Percentiles rank a stretch among this genome's conserved stretches.
Conservation (phyloP, 768 basidiomycete species). For the Hypholoma fasciculare region DNA sequence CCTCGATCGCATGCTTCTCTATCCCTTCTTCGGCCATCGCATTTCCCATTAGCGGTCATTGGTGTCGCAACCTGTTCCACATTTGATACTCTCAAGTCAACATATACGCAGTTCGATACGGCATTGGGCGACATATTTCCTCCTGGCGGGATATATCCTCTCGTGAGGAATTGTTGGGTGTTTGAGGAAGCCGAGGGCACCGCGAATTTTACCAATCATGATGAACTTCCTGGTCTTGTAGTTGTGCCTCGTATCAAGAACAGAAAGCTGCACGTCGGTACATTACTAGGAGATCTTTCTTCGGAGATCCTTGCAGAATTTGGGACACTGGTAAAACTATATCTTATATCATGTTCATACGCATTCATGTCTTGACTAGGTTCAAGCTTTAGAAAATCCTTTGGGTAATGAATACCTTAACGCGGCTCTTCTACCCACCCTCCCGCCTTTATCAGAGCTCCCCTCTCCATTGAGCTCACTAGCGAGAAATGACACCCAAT, state of each 20-base stretch:
- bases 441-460: constrained; percentile 63
- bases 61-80: constrained; percentile 77
- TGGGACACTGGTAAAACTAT: constrained; percentile 69
- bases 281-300: constrained; percentile 85
- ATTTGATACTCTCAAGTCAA: constrained; percentile 49
- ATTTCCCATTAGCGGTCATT: constrained; percentile 86
- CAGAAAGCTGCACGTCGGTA: constrained; percentile 85
- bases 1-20: constrained; percentile 68
- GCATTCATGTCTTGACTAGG: constrained; percentile 40
- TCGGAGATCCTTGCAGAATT: constrained; percentile 87
- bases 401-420: constrained; percentile 86
- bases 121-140: constrained; percentile 68
- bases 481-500: constrained; percentile 41
- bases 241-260: constrained; percentile 89
- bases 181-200: constrained; percentile 75
- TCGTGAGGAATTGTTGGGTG: constrained; percentile 81
- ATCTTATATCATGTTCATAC: not conserved
- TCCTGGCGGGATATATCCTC: constrained; percentile 65
- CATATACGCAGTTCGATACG: constrained; percentile 67
- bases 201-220: constrained; percentile 55
- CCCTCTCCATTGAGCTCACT: constrained; percentile 54
- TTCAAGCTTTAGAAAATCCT: constrained; percentile 77
- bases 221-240: constrained; percentile 62
- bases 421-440: constrained; percentile 58
- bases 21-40: constrained; percentile 73